A percentile compares a stretch with the other conserved stretches of the same genome.
phyloP scores from a whole-genome alignment of 2,329 filamentous ascomycete genomes.

The Torrubiellomyces zombiae region DNA sequence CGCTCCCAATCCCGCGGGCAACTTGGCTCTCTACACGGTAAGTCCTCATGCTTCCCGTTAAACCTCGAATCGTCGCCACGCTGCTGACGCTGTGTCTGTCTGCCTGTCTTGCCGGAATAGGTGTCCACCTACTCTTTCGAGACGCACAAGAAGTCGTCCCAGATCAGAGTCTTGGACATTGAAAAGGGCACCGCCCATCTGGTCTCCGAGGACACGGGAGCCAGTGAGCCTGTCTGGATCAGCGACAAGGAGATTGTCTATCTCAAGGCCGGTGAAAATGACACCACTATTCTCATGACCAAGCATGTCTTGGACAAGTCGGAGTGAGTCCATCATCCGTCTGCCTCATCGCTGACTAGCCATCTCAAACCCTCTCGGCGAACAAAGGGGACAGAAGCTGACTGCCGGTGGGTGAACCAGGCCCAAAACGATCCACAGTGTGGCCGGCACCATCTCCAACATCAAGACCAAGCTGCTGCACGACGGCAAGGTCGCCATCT shows the following conservation, averaged over 20 bases:
- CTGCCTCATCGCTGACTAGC: background rate
- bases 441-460: constrained; percentile 39
- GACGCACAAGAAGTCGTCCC: constrained; percentile 48
- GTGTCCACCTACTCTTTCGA: constrained; percentile 68
- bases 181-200: constrained; percentile 45
- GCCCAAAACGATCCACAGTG: constrained; percentile 27
- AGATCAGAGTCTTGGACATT: constrained; percentile 57
- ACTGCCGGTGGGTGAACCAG: too few relatives aligned
- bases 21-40: constrained; percentile 48
- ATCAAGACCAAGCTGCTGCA: constrained; percentile 38
- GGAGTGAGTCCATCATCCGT: too few relatives aligned
- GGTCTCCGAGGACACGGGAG: constrained; percentile 46
- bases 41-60: constrained; percentile 5
- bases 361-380: background rate
- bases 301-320: constrained; percentile 16
- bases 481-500: constrained; percentile 33
- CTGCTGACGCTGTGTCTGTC: background rate
- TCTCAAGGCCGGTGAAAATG: constrained; percentile 33
- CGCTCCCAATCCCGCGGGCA: constrained; percentile 50
- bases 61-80: too few relatives aligned
- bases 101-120: constrained; percentile 12
- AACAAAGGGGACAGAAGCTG: too few relatives aligned
- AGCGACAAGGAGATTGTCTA: constrained; percentile 44
- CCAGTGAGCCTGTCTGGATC: constrained; percentile 63
- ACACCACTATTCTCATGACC: constrained; percentile 28